A percentile compares a stretch with the other conserved stretches of the same genome.
Evolutionary conservation across 1,284 basidiomycete species (phyloP).

Genomic region (Golubevia sp.): DNA sequence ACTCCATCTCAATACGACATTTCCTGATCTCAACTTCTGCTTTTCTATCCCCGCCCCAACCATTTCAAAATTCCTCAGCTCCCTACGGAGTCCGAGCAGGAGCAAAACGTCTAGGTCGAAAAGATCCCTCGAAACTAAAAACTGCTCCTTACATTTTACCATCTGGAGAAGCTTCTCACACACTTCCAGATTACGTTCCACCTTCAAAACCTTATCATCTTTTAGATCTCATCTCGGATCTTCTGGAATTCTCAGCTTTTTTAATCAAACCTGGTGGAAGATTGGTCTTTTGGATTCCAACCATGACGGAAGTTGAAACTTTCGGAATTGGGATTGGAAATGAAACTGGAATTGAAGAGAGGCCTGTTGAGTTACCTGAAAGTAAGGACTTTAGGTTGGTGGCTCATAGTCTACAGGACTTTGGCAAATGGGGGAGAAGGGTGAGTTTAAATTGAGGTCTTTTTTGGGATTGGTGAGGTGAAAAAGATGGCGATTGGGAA

Average conservation of each 20-base stretch:
- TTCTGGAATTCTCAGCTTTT: slow-evolving; percentile 81
- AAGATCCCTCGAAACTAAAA: slow-evolving; percentile 61
- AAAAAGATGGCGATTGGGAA: neutral
- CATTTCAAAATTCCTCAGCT: neutral
- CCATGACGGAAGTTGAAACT: slow-evolving; percentile 32
- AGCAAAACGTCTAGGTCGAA: slow-evolving; percentile 86
- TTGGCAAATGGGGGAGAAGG: slow-evolving; percentile 90
- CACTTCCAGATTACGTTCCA: slow-evolving; percentile 62
- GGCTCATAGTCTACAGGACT: slow-evolving; percentile 89
- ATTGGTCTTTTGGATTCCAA: slow-evolving; percentile 76
- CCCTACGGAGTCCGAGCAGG: slow-evolving; percentile 92
- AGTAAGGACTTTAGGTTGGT: slow-evolving; percentile 83
- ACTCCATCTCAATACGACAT: no score
- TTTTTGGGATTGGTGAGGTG: neutral
- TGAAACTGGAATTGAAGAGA: slow-evolving; percentile 79
- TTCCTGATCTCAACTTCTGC: no score
- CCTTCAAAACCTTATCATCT: slow-evolving; percentile 91
- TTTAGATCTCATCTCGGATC: slow-evolving; percentile 79
- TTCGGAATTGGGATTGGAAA: slow-evolving; percentile 21
- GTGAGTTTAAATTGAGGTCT: slow-evolving; percentile 69
- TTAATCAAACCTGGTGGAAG: slow-evolving; percentile 83
- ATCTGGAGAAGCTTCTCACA: slow-evolving; percentile 49
- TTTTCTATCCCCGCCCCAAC: slow-evolving; percentile 47
- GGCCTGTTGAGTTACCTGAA: slow-evolving; percentile 77
- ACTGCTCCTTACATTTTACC: slow-evolving; percentile 52